Conservation (phyloP, 805 yeast species). For the Cyberlindnera saturnus region DNA sequence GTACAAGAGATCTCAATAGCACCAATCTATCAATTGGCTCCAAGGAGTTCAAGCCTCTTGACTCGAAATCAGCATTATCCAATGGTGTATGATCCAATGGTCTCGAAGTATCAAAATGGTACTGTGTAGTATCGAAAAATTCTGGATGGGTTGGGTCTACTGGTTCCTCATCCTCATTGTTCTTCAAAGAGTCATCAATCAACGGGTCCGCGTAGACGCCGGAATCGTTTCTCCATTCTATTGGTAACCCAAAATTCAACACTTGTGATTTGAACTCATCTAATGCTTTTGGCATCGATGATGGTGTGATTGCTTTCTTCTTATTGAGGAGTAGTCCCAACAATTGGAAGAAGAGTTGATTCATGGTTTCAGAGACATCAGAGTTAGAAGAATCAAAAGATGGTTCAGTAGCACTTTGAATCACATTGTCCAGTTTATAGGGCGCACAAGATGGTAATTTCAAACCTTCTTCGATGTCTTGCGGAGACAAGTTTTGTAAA, state of each 20-base stretch:
- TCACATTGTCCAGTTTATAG: conserved; percentile 12
- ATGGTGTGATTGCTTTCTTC: conserved; percentile 7
- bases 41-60: conserved; percentile 13
- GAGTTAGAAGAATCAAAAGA: conserved; percentile 1
- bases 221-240: conserved; percentile 24
- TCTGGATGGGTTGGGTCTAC: conserved; percentile 19
- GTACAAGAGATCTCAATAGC: conserved; percentile 15
- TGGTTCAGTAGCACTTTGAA: conserved; percentile 4
- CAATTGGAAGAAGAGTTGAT: conserved; percentile 11
- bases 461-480: conserved; percentile 23
- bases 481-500: conserved; percentile 20
- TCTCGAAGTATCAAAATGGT: conserved; percentile 9
- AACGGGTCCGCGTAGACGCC: conserved; percentile 8
- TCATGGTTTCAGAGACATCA: conserved; percentile 13
- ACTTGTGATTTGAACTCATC: conserved; percentile 13
- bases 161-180: conserved; percentile 9
- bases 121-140: conserved; percentile 9
- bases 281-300: conserved; percentile 10
- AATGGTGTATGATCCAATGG: conserved; percentile 18
- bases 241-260: conserved; percentile 19
- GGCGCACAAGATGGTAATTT: conserved; percentile 6
- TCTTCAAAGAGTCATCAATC: conserved; percentile 1
- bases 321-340: conserved; percentile 16
- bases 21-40: conserved; percentile 21
- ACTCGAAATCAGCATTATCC: conserved; percentile 15